Evolutionary conservation across 2,329 filamentous ascomycete species (phyloP).

Genomic region (Tolypocladium inflatum): DNA sequence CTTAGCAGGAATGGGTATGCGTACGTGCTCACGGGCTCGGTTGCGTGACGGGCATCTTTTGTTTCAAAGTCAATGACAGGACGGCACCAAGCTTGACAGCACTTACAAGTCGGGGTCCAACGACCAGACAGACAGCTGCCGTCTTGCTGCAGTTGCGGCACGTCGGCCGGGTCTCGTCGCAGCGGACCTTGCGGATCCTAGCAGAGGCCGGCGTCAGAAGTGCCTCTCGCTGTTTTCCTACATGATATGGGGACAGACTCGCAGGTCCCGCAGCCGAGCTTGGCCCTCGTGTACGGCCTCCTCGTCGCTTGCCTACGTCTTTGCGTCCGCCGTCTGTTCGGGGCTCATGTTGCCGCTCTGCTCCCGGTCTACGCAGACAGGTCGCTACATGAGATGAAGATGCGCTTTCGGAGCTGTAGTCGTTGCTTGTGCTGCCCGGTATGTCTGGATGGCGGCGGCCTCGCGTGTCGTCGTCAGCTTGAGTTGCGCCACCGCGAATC

Average conservation of each 20-base stretch:
- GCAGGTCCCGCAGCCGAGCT: not conserved
- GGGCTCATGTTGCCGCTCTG: not conserved
- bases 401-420: not conserved
- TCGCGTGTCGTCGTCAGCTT: not conserved
- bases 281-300: not conserved
- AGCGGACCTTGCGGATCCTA: not conserved
- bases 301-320: not conserved
- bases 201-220: not conserved
- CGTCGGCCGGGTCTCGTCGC: not conserved
- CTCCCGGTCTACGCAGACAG: not conserved
- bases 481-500: not conserved
- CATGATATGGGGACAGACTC: not conserved
- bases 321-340: not conserved
- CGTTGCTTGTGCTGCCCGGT: not conserved
- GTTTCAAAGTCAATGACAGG: too few relatives aligned
- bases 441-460: not conserved
- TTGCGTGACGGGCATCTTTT: too few relatives aligned
- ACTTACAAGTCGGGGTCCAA: too few relatives aligned
- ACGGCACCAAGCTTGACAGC: too few relatives aligned
- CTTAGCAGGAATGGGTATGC: too few relatives aligned
- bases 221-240: too few relatives aligned
- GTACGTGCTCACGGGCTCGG: too few relatives aligned
- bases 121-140: too few relatives aligned
- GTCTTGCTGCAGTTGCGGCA: not conserved
- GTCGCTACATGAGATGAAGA: not conserved